Evolutionary conservation across 148 eudicot genomes (phyloP).

Genomic region (Rhododendron williamsianum): DNA sequence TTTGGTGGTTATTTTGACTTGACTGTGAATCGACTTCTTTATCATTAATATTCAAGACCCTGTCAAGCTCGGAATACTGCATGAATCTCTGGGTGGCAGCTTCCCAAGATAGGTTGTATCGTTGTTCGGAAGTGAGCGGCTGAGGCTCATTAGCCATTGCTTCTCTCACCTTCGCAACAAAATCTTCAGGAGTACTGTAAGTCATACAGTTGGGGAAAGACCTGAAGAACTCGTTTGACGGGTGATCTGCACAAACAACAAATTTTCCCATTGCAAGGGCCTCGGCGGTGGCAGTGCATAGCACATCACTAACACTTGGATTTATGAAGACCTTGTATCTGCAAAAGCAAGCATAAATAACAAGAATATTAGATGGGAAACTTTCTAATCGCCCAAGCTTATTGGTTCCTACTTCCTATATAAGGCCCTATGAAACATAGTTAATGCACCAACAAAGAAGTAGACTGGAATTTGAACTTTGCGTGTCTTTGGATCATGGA

Average conservation of each 20-base stretch:
- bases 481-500: neutral
- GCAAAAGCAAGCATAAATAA: conserved; percentile 22
- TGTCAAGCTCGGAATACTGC: conserved; percentile 81
- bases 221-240: conserved; percentile 88
- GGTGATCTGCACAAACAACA: conserved; percentile 97
- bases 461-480: neutral
- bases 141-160: conserved; percentile 80
- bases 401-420: neutral
- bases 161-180: conserved; percentile 67
- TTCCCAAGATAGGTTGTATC: conserved; percentile 88
- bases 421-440: neutral
- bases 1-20: conserved; percentile 16
- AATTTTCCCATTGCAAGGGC: conserved; percentile 99
- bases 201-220: conserved; percentile 92
- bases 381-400: neutral
- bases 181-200: conserved; percentile 76
- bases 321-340: conserved; percentile 94
- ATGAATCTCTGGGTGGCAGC: conserved; percentile 92
- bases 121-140: conserved; percentile 78
- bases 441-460: neutral
- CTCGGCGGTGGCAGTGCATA: conserved; percentile 98
- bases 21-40: conserved; percentile 10
- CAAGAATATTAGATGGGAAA: neutral
- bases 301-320: conserved; percentile 94
- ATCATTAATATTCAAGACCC: conserved; percentile 30